phyloP scores from a whole-genome alignment of 208 protist genomes.

The Polymyxa betae region DNA sequence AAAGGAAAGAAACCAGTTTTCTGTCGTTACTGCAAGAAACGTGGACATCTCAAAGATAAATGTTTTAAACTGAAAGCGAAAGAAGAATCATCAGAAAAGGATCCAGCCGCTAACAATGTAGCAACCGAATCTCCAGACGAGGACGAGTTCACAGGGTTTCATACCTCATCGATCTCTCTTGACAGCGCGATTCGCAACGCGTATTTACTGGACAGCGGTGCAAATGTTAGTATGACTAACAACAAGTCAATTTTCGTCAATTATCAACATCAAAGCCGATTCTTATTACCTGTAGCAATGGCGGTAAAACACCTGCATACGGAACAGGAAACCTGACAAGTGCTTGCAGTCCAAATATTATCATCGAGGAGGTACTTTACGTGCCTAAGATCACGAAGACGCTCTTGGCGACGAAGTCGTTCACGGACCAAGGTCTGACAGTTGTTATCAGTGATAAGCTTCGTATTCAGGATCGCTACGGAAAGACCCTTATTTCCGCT shows the following conservation, averaged over 20 bases:
- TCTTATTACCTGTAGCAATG: neutral
- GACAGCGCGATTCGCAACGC: neutral
- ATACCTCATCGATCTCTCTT: neutral
- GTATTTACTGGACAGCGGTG: neutral
- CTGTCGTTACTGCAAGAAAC: neutral
- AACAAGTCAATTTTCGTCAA: neutral
- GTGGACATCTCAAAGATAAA: neutral
- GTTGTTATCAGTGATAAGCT: neutral
- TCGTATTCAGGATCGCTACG: neutral
- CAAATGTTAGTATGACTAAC: neutral
- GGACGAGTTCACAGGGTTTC: neutral
- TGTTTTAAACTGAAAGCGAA: neutral
- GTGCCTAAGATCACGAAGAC: too few relatives aligned
- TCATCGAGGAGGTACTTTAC: neutral
- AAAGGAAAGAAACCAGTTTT: too few relatives aligned
- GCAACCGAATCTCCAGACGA: neutral
- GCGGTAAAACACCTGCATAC: neutral
- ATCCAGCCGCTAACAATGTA: neutral
- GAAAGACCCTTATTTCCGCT: neutral
- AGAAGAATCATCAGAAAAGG: neutral
- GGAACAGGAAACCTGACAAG: neutral
- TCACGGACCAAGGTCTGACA: neutral
- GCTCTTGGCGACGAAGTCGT: neutral
- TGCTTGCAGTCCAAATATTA: neutral
- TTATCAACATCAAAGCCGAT: neutral